Conservation (phyloP, 768 basidiomycete species). For the Boletus pseudo-olivaceus region DNA sequence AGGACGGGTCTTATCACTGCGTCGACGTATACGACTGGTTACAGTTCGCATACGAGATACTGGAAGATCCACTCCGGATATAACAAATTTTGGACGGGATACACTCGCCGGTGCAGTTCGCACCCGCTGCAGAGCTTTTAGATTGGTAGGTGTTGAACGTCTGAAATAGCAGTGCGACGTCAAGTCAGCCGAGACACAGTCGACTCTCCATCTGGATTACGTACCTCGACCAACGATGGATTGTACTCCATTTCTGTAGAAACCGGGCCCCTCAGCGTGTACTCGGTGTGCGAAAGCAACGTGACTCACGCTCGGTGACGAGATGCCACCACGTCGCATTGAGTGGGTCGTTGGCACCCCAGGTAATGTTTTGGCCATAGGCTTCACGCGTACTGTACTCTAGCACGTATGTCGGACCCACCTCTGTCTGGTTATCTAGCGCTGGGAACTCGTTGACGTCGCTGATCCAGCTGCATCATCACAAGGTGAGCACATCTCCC, state of each 20-base stretch:
- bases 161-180: constrained; percentile 23
- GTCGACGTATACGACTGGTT: constrained; percentile 59
- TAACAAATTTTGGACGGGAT: constrained; percentile 63
- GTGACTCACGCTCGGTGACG: constrained; percentile 59
- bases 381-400: constrained; percentile 71
- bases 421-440: constrained; percentile 51
- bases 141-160: constrained; percentile 66
- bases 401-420: constrained; percentile 54
- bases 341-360: constrained; percentile 60
- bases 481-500: not conserved
- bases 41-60: constrained; percentile 58
- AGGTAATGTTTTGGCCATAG: constrained; percentile 52
- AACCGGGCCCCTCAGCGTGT: not conserved
- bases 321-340: constrained; percentile 81
- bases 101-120: constrained; percentile 55
- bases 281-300: not conserved
- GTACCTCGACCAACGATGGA: constrained; percentile 21
- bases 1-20: constrained; percentile 24
- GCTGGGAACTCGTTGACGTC: constrained; percentile 54
- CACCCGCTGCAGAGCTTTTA: constrained; percentile 55
- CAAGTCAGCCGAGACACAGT: not conserved
- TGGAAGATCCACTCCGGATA: constrained; percentile 64
- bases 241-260: constrained; percentile 24
- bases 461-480: constrained; percentile 52
- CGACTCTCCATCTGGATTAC: not conserved